Evolutionary conservation across 1,284 basidiomycete genomes (phyloP).

Genomic region (Naganishia sp.): DNA sequence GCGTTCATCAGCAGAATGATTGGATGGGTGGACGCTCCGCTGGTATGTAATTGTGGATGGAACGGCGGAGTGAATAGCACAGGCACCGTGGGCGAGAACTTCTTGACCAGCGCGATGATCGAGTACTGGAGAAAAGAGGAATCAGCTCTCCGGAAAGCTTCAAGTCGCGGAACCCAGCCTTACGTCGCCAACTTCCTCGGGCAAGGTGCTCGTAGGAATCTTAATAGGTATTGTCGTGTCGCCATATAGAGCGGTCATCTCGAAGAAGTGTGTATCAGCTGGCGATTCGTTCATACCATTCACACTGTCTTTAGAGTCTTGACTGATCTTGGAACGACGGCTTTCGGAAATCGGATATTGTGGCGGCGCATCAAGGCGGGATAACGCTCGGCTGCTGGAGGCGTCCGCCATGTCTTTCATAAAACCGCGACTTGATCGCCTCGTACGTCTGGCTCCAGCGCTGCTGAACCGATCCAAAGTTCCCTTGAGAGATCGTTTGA

Average conservation of each 20-base stretch:
- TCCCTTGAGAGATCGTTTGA: constrained; percentile 14
- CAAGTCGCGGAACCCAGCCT: constrained; percentile 45
- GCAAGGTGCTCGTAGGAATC: constrained; percentile 79
- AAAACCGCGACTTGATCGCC: constrained; percentile 8
- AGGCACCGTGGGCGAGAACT: constrained; percentile 69
- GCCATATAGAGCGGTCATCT: constrained; percentile 78
- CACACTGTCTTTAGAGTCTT: constrained; percentile 25
- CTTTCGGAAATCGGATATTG: not conserved
- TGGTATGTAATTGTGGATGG: constrained; percentile 90
- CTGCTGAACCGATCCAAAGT: constrained; percentile 19
- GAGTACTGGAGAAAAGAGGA: constrained; percentile 68
- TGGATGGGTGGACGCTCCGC: constrained; percentile 84
- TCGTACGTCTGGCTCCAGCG: constrained; percentile 7
- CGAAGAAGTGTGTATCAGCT: constrained; percentile 88
- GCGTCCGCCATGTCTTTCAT: constrained; percentile 9
- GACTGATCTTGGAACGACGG: not conserved
- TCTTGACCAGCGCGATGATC: constrained; percentile 82
- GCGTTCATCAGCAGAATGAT: constrained; percentile 95
- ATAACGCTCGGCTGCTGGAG: not conserved
- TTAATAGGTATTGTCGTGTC: constrained; percentile 77
- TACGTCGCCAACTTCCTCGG: constrained; percentile 94
- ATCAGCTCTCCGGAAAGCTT: not conserved
- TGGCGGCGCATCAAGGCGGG: constrained; percentile 3
- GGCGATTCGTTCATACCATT: not conserved
- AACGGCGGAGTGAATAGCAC: constrained; percentile 68